Conservation (phyloP, 352 stramenopile genomes). For the Pythium periplocum region DNA sequence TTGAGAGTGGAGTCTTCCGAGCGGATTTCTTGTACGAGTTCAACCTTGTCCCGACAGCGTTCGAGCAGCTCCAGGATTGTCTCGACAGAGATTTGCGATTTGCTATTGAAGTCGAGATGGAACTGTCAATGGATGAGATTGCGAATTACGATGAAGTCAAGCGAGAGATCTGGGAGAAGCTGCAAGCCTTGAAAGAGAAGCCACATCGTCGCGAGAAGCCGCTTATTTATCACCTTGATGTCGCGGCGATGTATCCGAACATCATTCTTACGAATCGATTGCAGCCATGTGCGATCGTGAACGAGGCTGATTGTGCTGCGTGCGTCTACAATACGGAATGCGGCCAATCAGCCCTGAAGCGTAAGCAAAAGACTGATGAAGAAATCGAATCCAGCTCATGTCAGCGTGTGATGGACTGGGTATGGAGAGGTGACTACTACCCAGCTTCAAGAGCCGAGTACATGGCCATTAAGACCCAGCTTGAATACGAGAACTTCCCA, state of each 20-base stretch:
- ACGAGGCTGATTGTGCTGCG: conserved; percentile 93
- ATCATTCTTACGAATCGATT: conserved; percentile 99
- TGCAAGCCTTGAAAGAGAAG: conserved; percentile 92
- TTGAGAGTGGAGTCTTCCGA: conserved; percentile 98
- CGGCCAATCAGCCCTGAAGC: conserved; percentile 55
- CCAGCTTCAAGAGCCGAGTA: conserved; percentile 94
- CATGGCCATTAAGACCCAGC: conserved; percentile 93
- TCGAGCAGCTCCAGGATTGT: conserved; percentile 95
- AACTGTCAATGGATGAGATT: conserved; percentile 86
- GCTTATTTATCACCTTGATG: conserved; percentile 99
- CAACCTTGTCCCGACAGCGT: conserved; percentile 89
- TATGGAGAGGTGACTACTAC: conserved; percentile 97
- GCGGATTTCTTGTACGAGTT: conserved; percentile 98
- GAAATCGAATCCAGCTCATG: conserved; percentile 81
- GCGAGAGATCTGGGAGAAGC: conserved; percentile 88
- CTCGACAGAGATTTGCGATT: conserved; percentile 97
- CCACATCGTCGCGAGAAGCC: conserved; percentile 90
- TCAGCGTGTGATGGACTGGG: conserved; percentile 98
- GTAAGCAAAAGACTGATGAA: conserved; percentile 44
- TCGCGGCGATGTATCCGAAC: conserved; percentile 99
- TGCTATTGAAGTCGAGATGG: conserved; percentile 92
- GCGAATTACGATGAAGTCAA: conserved; percentile 86
- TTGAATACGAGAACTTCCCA: conserved; percentile 89
- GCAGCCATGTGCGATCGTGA: conserved; percentile 96
- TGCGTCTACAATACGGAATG: conserved; percentile 93